Evolutionary conservation across 441 rosid genomes (phyloP), one percentile per base, ranked within the genome.

Genomic region (Lepidium campestre): DNA sequence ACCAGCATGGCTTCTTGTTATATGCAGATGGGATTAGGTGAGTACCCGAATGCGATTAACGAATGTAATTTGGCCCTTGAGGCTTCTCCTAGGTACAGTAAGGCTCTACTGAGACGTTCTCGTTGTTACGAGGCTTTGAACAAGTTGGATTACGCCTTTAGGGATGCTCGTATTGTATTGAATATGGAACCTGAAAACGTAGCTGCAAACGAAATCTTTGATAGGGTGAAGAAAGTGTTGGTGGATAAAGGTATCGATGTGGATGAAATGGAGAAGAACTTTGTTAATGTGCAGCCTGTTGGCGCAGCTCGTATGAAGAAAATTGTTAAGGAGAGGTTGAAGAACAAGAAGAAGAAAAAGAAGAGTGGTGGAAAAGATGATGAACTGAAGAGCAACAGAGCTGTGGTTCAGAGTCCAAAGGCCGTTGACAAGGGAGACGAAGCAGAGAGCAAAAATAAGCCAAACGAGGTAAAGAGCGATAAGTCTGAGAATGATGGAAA

Each of bases 1-100:
- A 86, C 80, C 44, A 83, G 86, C 35, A 90, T 93, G 97, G 98
- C 98, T 23, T 76, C 86, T 49, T 90, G 97, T 63, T 93, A 87
- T 77, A 93, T 91, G 95, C 95, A 89, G 58, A 75, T 93, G 95
- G 98, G 98, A 57, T 65, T 93, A 6, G 93, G 93, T 11, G 98
- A 93, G 83, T 93, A 83, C 14, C 98, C 97, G 1, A 83, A 90
- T 56, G 98, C 98, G 3, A 93, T 93, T 61, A 82, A 75, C 57
- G 90, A 93, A 78, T 90, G 98, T 58, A 89, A 87, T 77, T 75
- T 81, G 62, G 95, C 98, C 32, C 72, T 90, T 10, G 88, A 93
- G 56, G 88, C 87, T 69, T 82, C 95, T 17, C 96, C 97, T 4
- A 90, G 85, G 66, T 90, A 90, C 73, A 87, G 91, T 67, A 93